Evolutionary conservation across 495 filamentous ascomycete genomes (phyloP).

Genomic region (Penicillium crystallinum): DNA sequence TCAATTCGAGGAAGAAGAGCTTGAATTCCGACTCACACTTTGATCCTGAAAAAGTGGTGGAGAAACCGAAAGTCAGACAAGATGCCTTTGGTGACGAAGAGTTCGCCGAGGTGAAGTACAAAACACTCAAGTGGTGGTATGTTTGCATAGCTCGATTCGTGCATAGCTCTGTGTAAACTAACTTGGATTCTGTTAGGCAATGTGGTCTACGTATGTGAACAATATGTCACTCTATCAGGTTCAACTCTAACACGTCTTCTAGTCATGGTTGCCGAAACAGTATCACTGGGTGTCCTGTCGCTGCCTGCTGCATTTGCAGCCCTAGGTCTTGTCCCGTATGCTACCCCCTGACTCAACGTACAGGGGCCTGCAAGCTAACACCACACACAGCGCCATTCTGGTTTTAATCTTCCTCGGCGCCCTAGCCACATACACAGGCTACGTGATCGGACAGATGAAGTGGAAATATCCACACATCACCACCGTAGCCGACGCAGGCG

Average conservation of each 20-base stretch:
- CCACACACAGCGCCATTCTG: conserved; percentile 47
- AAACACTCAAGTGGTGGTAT: conserved; percentile 40
- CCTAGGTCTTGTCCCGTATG: conserved; percentile 55
- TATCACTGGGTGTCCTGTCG: conserved; percentile 64
- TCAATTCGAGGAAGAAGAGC: conserved; percentile 4
- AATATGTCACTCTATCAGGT: neutral
- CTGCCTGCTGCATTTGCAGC: conserved; percentile 60
- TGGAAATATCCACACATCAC: conserved; percentile 63
- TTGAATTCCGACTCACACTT: conserved; percentile 4
- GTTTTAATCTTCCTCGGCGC: conserved; percentile 61
- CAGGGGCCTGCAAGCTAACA: conserved; percentile 1
- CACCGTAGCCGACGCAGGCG: conserved; percentile 67
- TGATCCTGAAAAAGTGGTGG: conserved; percentile 19
- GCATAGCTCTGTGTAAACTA: neutral
- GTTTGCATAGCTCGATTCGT: conserved; percentile 4
- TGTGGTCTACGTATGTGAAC: conserved; percentile 32
- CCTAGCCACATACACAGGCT: conserved; percentile 71
- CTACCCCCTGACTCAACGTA: neutral
- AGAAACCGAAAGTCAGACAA: conserved; percentile 12
- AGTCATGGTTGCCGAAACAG: conserved; percentile 68
- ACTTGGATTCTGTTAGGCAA: conserved; percentile 25
- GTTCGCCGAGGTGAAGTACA: conserved; percentile 38
- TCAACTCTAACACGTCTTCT: conserved; percentile 4
- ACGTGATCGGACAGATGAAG: conserved; percentile 75
- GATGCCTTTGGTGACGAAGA: conserved; percentile 42